Base-by-base conservation (phyloP, 202 grass and related monocot genomes). In the Miscanthus sacchariflorus region DNA sequence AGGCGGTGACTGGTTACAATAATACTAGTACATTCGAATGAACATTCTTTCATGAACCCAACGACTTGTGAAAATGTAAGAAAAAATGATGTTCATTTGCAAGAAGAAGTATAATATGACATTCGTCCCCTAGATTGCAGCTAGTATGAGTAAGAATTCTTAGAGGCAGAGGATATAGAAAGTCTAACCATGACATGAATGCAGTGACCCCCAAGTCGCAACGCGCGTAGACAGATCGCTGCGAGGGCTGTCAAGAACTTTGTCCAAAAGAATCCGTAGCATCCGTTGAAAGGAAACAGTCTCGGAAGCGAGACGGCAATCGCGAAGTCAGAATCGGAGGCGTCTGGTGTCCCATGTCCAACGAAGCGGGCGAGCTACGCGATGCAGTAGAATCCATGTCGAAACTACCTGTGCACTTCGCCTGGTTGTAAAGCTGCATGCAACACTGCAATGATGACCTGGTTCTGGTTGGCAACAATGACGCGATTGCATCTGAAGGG, bases 311-410 rank as follows among this genome's bases (percentile, higher is more conserved):
- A 33, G 7, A 54, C 25, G 80, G 72, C 48, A 61, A 38, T 7
- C 19, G 10, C 50, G 50, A 23, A 36, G 33, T 78, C 30, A 78
- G 81, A 38, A 83, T 43, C 35, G 18, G 68, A 28, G 12, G 81
- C 46, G 46, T 6, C 46, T 35, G 21, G 67, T 49, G 67, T 59
- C 64, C 39, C 36, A 46, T 36, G 72, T 61, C 80, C 86, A 83
- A 70, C 61, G 33, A 58, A 76, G 79, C 85, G 30, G 77, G 78
- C 70, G 44, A 40, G 1, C 56, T 36, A n/a, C 9, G 30, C 77
- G 13, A 66, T 24, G 69, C 77, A 49, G 2, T 4, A 19, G 27
- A 30, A 3, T 68, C 15, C 78, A 54, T 43, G 70, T 30, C 36
- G 67, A 66, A 56, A 54, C 42, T 81, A 13, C 15, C 14, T 54